These are phyloP conservation scores for Chlorella sp. DNA, from an alignment of 139 green algal species.

Conservation along the genomic window DNA sequence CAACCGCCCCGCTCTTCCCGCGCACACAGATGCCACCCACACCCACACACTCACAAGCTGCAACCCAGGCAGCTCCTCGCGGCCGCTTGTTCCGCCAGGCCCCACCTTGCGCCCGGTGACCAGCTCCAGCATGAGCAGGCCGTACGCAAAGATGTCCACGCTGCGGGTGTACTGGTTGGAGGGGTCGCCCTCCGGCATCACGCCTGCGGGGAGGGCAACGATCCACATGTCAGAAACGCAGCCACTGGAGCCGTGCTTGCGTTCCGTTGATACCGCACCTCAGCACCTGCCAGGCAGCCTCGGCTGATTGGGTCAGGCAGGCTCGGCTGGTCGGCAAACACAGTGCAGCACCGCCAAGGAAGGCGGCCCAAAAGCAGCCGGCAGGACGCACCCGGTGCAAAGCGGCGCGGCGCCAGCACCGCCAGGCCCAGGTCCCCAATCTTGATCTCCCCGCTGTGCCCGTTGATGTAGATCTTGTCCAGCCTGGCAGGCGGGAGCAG, in stretches of 20 bases:
- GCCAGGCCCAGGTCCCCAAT: constrained; percentile 93
- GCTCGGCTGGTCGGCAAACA: no score
- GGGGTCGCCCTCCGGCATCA: constrained; percentile 54
- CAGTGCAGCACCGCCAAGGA: no score
- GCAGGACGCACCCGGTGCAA: constrained; percentile 43
- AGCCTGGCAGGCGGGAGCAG: neutral
- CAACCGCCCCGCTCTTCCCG: no score
- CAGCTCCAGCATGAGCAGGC: constrained; percentile 97
- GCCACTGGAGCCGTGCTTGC: no score
- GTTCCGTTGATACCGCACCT: no score
- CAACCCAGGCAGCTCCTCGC: no score
- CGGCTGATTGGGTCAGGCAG: no score
- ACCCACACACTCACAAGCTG: no score
- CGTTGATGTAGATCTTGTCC: constrained; percentile 94
- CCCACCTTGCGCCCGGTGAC: constrained; percentile 62
- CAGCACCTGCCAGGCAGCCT: no score
- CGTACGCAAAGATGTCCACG: constrained; percentile 97
- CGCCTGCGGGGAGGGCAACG: constrained; percentile 23
- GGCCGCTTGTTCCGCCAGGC: constrained; percentile 19
- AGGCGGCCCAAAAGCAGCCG: no score
- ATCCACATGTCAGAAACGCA: no score
- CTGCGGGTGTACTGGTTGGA: constrained; percentile 59
- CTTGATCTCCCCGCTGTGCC: constrained; percentile 92
- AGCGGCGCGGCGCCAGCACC: constrained; percentile 81
- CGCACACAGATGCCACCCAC: no score